These are phyloP conservation scores for Deinandra increscens DNA, from an alignment of 129 eudicot species.

Conservation along the genomic window DNA sequence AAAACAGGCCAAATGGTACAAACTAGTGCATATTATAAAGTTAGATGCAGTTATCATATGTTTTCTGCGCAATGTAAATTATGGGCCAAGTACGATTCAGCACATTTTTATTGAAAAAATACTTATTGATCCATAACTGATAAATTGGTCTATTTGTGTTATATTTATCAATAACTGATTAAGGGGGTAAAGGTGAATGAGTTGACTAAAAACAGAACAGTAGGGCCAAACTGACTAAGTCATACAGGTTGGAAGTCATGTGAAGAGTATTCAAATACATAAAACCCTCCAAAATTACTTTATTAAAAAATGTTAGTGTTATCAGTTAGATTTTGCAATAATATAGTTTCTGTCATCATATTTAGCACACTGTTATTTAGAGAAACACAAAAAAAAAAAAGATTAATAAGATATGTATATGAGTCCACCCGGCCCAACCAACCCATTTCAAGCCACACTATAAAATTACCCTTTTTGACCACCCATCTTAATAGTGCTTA, in stretches of 20 bases:
- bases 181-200: background rate
- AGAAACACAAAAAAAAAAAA: background rate
- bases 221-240: background rate
- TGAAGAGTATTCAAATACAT: background rate
- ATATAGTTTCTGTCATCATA: background rate
- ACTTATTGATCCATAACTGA: background rate
- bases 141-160: background rate
- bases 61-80: no score
- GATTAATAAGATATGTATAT: background rate
- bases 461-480: background rate
- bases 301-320: background rate
- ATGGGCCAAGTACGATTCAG: no score
- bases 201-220: background rate
- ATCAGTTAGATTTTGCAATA: background rate
- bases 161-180: background rate
- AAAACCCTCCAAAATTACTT: background rate
- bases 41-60: no score
- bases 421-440: background rate
- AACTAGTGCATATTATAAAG: no score
- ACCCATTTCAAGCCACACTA: background rate
- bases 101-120: no score
- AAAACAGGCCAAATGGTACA: no score
- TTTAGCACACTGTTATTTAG: background rate
- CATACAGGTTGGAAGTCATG: background rate
- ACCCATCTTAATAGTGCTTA: background rate